Evolutionary conservation across 306 rosid genomes (phyloP), one percentile per base, ranked within the genome.

Genomic region (Gillenia trifoliata): DNA sequence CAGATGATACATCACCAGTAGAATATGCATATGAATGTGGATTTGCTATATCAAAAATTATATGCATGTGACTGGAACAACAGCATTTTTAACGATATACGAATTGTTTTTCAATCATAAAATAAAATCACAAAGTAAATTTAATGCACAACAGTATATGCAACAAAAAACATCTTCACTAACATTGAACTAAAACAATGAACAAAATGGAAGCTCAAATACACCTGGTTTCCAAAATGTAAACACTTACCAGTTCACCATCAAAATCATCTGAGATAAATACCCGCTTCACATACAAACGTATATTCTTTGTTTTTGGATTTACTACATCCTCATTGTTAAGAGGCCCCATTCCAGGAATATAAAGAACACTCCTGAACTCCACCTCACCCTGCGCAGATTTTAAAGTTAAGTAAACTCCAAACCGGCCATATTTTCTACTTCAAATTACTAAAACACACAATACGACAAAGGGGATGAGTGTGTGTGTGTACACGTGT

Each of bases 211-310:
- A 45, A 45, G 76, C 68, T 69, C 65, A 76, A 66, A 74, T 62
- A 29, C 19, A 36, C 3, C 23, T 6, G 38, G 34, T 50, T 38
- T 75, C 26, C 3, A 61, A 19, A 1, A 55, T n/a, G 45, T 34
- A 13, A 12, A 57, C 64, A 90, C 98, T 87, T 84, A 95, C 99
- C 93, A 95, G 90, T 75, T 95, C 98, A 45, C 98, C 99, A 45
- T 95, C 99, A 85, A 95, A 95, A 74, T 95, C 99, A 85, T 95
- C 97, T 1, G 99, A 95, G 83, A 95, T 95, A 80, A 95, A 95
- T 54, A 95, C 95, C 54, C 98, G 96, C 84, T 95, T 92, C 71
- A 94, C 99, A 80, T 87, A 94, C 74, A 94, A 68, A 17, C 96
- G 96, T 61, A 94, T 94, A 64, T 94, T 92, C 80, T 94, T 94